phyloP scores from a whole-genome alignment of 2,329 filamentous ascomycete genomes.

The Capronia coronata region DNA sequence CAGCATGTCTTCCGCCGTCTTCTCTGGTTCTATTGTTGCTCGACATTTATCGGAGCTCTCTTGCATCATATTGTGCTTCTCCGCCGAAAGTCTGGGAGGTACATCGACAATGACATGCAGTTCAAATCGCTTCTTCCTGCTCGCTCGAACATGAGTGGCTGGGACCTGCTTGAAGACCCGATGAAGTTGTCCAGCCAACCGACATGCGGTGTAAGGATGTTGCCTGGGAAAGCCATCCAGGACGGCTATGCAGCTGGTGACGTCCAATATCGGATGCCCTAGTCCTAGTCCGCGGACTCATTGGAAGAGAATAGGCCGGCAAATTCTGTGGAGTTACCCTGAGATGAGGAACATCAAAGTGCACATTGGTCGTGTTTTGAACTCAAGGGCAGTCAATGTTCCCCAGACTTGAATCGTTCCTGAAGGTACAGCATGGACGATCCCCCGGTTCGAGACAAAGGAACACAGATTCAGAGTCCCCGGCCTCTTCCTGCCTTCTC shows the following conservation, averaged over 20 bases:
- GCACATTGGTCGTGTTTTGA: not conserved
- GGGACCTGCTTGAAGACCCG: not conserved
- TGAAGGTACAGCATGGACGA: not conserved
- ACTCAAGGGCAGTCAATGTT: not conserved
- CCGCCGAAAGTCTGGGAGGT: not conserved
- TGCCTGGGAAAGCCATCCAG: not conserved
- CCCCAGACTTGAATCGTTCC: not conserved
- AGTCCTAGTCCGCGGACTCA: not conserved
- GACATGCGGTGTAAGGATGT: slow-evolving; percentile 1
- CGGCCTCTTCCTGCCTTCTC: slow-evolving; percentile 1
- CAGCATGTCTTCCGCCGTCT: too few relatives aligned
- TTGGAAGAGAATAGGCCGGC: not conserved
- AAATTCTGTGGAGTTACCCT: not conserved
- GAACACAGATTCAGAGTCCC: not conserved
- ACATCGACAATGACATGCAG: not conserved
- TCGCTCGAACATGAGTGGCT: not conserved
- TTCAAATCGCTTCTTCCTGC: not conserved
- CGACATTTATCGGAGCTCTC: not conserved
- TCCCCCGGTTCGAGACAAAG: not conserved
- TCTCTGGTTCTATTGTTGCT: not conserved
- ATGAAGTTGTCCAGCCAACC: not conserved
- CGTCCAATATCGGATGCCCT: not conserved
- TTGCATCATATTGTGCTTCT: not conserved
- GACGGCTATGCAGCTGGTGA: not conserved
- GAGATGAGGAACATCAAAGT: not conserved